phyloP scores from a whole-genome alignment of 2,329 filamentous ascomycete species.

The Peltaster fructicola region DNA sequence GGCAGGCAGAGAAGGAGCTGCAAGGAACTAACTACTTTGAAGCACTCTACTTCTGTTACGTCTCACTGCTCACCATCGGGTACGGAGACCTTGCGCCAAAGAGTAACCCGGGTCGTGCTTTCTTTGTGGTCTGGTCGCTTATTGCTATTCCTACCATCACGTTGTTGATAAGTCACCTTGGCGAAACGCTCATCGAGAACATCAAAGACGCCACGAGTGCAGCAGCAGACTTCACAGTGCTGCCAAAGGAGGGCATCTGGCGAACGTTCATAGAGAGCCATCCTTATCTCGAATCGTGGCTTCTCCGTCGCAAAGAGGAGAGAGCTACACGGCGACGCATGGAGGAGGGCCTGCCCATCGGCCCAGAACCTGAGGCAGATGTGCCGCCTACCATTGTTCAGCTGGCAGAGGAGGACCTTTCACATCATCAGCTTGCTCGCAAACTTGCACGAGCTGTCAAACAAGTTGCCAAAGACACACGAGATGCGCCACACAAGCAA shows the following conservation, averaged over 20 bases:
- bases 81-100: constrained; percentile 66
- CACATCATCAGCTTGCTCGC: constrained; percentile 41
- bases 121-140: constrained; percentile 87
- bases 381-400: constrained; percentile 22
- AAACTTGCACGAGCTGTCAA: constrained; percentile 54
- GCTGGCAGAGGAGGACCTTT: constrained; percentile 28
- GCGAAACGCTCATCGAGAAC: constrained; percentile 57
- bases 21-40: constrained; percentile 57
- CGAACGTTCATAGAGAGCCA: constrained; percentile 31
- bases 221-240: constrained; percentile 46
- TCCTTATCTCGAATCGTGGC: constrained; percentile 24
- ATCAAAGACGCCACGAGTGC: constrained; percentile 45
- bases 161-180: constrained; percentile 66
- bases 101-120: constrained; percentile 62
- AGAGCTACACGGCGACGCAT: constrained; percentile 22
- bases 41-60: constrained; percentile 71
- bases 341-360: constrained; percentile 28
- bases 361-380: constrained; percentile 15
- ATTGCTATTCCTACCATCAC: constrained; percentile 79
- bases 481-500: constrained; percentile 37
- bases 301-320: constrained; percentile 19
- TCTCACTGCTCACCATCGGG: constrained; percentile 67
- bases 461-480: constrained; percentile 45
- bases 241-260: constrained; percentile 44
- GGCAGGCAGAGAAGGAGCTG: constrained; percentile 35